Base-by-base conservation (phyloP, 371 early-diverging fungal species). In the Rhizopus sp. region DNA sequence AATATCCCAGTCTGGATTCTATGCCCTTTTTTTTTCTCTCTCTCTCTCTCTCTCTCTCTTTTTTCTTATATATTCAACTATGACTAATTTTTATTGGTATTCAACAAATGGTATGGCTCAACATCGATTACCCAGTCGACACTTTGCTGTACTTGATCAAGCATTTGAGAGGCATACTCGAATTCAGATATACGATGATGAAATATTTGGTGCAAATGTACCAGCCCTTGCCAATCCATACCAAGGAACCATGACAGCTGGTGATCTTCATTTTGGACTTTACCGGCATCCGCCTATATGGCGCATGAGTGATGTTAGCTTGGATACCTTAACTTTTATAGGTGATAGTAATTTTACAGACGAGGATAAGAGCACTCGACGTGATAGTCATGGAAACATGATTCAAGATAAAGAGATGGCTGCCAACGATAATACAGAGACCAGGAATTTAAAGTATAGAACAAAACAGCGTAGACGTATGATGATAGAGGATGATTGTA, bases 151-250 rank as follows among this genome's bases (percentile, higher is more conserved):
- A 16, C 55, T 70, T 35, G 71, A 70, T 55, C 58, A 63, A 29
- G 71, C 71, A 6, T 70, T 61, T 59, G 64, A 70, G 38, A 44
- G 56, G 37, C 71, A 58, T 47, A 42, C 59, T 39, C 63, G 67
- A n/a, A 60, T 70, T 33, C 63, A 70, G 37, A 54, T 70, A 17
- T 59, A 48, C 33, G 64, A 64, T 37, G 69, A 75, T 63, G 64
- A 82, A 60, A 10, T 70, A 60, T 51, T 78, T 71, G 38, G 86
- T 63, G 17, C 72, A 57, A 46, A 79, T 64, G 47, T 83, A n/a
- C 33, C 57, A 12, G 64, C 62, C 1, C 58, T 63, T 17, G 71
- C 71, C 2, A 56, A 63, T 16, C 71, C 71, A 15, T 63, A 64
- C 33, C 64, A 63, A 61, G 71, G 71, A 12, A 67, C 67, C 16